These are phyloP conservation scores for Symbiodinium pilosum DNA, from an alignment of 73 alveolate genomes.

Conservation along the genomic window DNA sequence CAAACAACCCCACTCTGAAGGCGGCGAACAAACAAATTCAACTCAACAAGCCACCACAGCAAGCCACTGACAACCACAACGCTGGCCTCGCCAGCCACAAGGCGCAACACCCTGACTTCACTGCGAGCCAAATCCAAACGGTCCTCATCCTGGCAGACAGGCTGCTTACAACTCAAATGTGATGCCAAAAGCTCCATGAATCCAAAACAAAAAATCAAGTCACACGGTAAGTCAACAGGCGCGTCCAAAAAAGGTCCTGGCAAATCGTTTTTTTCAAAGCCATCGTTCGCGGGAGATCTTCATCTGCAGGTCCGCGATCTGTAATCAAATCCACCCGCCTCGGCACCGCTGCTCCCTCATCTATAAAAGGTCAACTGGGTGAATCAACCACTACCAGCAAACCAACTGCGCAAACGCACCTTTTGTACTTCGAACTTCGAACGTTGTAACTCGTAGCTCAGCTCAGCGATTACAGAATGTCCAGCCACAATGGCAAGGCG, in stretches of 20 bases:
- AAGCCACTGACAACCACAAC: background rate
- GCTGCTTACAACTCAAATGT: background rate
- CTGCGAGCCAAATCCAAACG: conserved; percentile 62
- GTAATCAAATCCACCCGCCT: conserved; percentile 90
- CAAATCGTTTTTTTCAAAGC: conserved; percentile 84
- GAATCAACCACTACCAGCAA: background rate
- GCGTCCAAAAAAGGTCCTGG: background rate
- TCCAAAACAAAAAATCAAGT: background rate
- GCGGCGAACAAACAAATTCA: too few relatives aligned
- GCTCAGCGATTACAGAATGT: background rate
- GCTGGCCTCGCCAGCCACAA: conserved; percentile 28
- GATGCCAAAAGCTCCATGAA: background rate
- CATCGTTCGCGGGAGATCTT: conserved; percentile 52
- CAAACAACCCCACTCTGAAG: too few relatives aligned
- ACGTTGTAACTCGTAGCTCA: too few relatives aligned
- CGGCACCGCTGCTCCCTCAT: background rate
- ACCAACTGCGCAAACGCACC: too few relatives aligned
- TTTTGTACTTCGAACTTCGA: background rate
- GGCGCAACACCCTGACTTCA: conserved; percentile 38
- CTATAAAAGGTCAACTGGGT: too few relatives aligned
- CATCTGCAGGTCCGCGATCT: conserved; percentile 81
- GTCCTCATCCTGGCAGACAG: conserved; percentile 20
- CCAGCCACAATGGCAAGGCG: background rate
- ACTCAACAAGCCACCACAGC: background rate
- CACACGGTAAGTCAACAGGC: background rate